Evolutionary conservation across 1,284 basidiomycete genomes (phyloP).

Genomic region (Earliella scabrosa): DNA sequence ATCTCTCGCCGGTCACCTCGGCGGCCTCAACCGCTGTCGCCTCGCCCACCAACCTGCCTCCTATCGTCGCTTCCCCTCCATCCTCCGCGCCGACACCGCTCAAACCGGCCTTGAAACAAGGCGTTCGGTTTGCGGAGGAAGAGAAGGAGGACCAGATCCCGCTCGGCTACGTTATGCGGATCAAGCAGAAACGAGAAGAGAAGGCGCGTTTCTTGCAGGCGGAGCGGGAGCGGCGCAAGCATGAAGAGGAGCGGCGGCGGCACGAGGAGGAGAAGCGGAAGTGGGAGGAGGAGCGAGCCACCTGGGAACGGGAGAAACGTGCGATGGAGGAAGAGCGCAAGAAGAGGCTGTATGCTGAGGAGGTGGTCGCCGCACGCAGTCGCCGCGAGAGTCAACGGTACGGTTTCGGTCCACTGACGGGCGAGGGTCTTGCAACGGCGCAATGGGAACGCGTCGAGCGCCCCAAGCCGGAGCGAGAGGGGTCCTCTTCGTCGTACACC

Average conservation of each 20-base stretch:
- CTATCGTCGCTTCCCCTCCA: constrained; percentile 20
- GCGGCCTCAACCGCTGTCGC: constrained; percentile 11
- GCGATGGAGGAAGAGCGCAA: constrained; percentile 60
- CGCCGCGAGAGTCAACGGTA: constrained; percentile 59
- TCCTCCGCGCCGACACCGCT: constrained; percentile 11
- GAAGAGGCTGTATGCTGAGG: constrained; percentile 58
- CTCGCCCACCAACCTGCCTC: constrained; percentile 5
- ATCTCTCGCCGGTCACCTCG: constrained; percentile 6
- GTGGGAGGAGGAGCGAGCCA: constrained; percentile 57
- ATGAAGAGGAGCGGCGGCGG: constrained; percentile 52
- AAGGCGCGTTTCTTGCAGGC: constrained; percentile 69
- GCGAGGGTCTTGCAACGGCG: constrained; percentile 23
- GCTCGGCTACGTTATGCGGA: constrained; percentile 66
- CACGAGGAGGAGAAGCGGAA: constrained; percentile 51
- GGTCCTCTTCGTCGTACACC: constrained; percentile 17
- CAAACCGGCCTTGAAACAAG: constrained; percentile 46
- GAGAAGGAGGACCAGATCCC: constrained; percentile 69
- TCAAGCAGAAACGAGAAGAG: constrained; percentile 71
- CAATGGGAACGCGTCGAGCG: constrained; percentile 24
- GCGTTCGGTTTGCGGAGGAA: constrained; percentile 72
- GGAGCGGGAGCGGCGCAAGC: constrained; percentile 56
- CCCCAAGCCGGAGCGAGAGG: constrained; percentile 25
- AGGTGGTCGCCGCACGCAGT: constrained; percentile 61
- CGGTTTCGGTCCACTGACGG: constrained; percentile 27
- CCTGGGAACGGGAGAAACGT: constrained; percentile 59